Evolutionary conservation across 1,139 yeast species (phyloP), one percentile per base, ranked within the genome.

Genomic region (Eremothecium coryli): DNA sequence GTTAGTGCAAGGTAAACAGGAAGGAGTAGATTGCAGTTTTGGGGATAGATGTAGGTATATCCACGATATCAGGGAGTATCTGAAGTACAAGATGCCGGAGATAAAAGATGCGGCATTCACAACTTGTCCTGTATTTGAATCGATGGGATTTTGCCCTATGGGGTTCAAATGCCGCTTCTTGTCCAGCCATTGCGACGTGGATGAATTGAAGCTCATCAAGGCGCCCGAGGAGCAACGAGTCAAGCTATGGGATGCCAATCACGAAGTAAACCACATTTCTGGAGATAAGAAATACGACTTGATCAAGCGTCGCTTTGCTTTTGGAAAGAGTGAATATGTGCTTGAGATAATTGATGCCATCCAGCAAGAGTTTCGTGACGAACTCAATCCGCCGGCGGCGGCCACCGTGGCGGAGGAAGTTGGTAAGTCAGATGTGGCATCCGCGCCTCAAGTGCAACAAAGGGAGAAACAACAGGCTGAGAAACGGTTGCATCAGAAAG

Each of bases 101-200:
- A 61, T 85, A 20, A 73, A 68, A 23, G 38, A 45, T 10, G 41
- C 38, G n/a, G 36, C 33, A 22, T 55, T 50, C 38, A 26, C 11
- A 84, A 93, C 51, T 1, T 90, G 99, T 61, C 97, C 98, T 0
- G 95, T 85, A 2, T 86, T 61, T 53, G 66, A 66, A 29, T 81
- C 82, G 2, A 65, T 85, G 35, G 98, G 98, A 0, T 78, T 74
- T 51, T 90, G 99, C 65, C 95, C 95, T 2, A 71, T 82, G 42
- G 98, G 98, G 0, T 62, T 82, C 50, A 86, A 82, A 56, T 90
- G 99, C 62, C 73, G 96, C 50, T 93, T 95, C 86, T 67, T 90
- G 40, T 64, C 71, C 4, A 71, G 85, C n/a, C 97, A 90, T 60
- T 70, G 65, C 50, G 59, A 70, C 45, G 62, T 59, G 33, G 76